Conservation (phyloP, 352 stramenopile genomes). For the Globisporangium megalacanthum region DNA sequence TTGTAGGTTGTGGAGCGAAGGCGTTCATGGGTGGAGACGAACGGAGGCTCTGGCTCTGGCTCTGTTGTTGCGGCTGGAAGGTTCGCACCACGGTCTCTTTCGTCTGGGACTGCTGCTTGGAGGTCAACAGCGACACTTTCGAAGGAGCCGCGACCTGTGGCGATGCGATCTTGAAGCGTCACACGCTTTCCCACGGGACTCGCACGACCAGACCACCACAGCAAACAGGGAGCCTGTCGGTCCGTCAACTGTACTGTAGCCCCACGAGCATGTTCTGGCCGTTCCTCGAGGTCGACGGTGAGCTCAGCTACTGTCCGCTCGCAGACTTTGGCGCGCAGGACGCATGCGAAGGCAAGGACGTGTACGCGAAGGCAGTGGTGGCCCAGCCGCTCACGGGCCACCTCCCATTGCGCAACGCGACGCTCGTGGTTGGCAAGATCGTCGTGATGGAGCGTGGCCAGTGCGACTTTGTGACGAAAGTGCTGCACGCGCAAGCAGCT, state of each 20-base stretch:
- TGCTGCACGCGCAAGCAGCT: slow-evolving; percentile 55
- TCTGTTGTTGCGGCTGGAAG: too few species aligned
- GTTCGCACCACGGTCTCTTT: too few species aligned
- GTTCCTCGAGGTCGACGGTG: slow-evolving; percentile 55
- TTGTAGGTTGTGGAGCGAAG: not conserved
- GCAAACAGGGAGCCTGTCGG: not conserved
- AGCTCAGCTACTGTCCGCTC: slow-evolving; percentile 61
- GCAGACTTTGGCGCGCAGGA: slow-evolving; percentile 48
- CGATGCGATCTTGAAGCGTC: too few species aligned
- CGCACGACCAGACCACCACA: not conserved
- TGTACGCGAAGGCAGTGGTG: slow-evolving; percentile 48
- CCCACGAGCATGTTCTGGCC: slow-evolving; percentile 52
- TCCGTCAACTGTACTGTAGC: too few species aligned
- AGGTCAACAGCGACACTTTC: too few species aligned
- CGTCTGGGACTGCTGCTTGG: not conserved
- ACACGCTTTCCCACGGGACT: not conserved
- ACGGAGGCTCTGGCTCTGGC: not conserved
- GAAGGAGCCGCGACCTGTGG: too few species aligned
- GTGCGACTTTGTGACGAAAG: slow-evolving; percentile 81
- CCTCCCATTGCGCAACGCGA: slow-evolving; percentile 43
- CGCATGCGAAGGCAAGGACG: slow-evolving; percentile 37
- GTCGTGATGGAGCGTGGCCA: slow-evolving; percentile 55
- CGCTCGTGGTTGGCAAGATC: slow-evolving; percentile 42
- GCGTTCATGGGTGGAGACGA: not conserved
- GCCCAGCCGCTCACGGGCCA: slow-evolving; percentile 54